Percentiles rank a stretch among this genome's conserved stretches.
Conservation (phyloP, 1,284 basidiomycete genomes). For the Caloboletus inedulis region DNA sequence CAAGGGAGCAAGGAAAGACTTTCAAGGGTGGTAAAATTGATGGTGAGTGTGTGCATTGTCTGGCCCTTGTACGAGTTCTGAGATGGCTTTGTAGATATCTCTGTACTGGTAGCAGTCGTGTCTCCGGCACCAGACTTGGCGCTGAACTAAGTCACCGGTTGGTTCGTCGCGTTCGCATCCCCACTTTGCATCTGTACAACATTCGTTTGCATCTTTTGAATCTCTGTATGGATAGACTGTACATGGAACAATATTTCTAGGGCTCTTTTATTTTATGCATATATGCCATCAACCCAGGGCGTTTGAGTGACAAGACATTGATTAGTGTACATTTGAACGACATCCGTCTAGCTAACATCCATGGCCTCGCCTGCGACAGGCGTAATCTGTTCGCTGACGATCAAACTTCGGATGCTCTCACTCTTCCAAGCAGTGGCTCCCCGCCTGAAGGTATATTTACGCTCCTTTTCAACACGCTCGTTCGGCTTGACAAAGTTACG, state of each 20-base stretch:
- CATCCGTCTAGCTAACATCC: slow-evolving; percentile 57
- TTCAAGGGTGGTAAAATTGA: slow-evolving; percentile 76
- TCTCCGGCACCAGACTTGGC: slow-evolving; percentile 40
- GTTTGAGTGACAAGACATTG: background rate
- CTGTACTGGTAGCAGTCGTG: slow-evolving; percentile 59
- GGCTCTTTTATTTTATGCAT: slow-evolving; percentile 11
- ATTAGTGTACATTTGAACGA: slow-evolving; percentile 7
- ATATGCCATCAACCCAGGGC: background rate
- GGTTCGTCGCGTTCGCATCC: slow-evolving; percentile 9
- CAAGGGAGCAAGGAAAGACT: slow-evolving; percentile 56
- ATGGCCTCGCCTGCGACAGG: slow-evolving; percentile 60
- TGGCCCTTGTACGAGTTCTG: slow-evolving; percentile 1
- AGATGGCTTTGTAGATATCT: slow-evolving; percentile 51
- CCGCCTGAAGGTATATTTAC: slow-evolving; percentile 68
- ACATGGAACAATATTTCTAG: slow-evolving; percentile 16
- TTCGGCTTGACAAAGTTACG: slow-evolving; percentile 94
- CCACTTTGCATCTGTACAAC: slow-evolving; percentile 23
- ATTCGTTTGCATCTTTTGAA: slow-evolving; percentile 19
- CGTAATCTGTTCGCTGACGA: slow-evolving; percentile 70
- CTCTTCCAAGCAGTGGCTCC: slow-evolving; percentile 89
- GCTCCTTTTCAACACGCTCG: slow-evolving; percentile 80
- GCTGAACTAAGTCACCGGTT: slow-evolving; percentile 8
- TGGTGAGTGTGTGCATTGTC: slow-evolving; percentile 46
- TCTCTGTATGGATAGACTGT: slow-evolving; percentile 31
- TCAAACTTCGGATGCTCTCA: slow-evolving; percentile 69